phyloP scores from a whole-genome alignment of 768 basidiomycete species.

The Boletus pseudopeckii region DNA sequence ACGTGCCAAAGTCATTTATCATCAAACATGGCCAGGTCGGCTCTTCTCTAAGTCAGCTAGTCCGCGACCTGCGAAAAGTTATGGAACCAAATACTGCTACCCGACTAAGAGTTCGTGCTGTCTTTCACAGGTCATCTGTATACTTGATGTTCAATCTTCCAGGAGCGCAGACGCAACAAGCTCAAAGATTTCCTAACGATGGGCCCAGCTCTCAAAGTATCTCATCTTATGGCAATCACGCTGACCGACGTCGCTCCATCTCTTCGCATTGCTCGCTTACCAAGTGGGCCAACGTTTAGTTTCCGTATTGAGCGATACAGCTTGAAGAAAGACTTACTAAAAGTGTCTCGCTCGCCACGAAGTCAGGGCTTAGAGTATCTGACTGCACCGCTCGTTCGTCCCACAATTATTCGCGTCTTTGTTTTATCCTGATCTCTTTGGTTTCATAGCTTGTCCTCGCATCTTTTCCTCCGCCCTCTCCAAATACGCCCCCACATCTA shows the following conservation, averaged over 20 bases:
- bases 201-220: slow-evolving; percentile 85
- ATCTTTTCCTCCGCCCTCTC: slow-evolving; percentile 75
- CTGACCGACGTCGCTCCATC: slow-evolving; percentile 83
- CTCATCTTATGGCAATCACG: slow-evolving; percentile 91
- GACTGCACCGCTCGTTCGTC: slow-evolving; percentile 81
- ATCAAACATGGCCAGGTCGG: slow-evolving; percentile 96
- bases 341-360: slow-evolving; percentile 60
- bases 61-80: slow-evolving; percentile 88
- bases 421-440: neutral
- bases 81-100: slow-evolving; percentile 99
- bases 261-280: slow-evolving; percentile 80
- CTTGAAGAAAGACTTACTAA: slow-evolving; percentile 78
- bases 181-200: slow-evolving; percentile 92
- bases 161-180: slow-evolving; percentile 91
- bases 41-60: slow-evolving; percentile 79
- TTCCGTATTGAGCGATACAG: slow-evolving; percentile 93
- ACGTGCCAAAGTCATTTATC: slow-evolving; percentile 86
- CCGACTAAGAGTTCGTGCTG: slow-evolving; percentile 67
- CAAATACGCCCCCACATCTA: slow-evolving; percentile 76
- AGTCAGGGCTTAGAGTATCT: slow-evolving; percentile 87
- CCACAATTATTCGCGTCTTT: neutral
- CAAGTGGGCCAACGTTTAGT: slow-evolving; percentile 89
- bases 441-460: slow-evolving; percentile 73
- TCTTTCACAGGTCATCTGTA: neutral
- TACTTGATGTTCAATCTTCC: slow-evolving; percentile 17